phyloP scores from a whole-genome alignment of 2,329 filamentous ascomycete genomes.

The Colletotrichum costaricense region DNA sequence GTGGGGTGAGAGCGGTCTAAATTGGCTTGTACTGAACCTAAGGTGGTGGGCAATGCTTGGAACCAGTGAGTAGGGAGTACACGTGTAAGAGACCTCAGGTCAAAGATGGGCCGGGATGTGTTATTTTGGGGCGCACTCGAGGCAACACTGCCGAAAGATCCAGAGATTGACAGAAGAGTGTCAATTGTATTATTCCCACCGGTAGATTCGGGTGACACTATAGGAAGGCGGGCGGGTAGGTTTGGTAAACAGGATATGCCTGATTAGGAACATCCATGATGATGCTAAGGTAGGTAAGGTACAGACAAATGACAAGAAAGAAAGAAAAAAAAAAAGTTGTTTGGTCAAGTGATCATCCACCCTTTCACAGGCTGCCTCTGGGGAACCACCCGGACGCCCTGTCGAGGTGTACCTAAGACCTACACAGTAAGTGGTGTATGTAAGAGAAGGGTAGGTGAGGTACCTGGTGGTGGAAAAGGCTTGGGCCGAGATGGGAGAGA shows the following conservation, averaged over 20 bases:
- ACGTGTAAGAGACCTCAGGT: neutral
- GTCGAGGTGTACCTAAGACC: no score
- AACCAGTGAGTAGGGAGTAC: neutral
- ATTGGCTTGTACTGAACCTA: neutral
- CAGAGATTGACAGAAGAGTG: neutral
- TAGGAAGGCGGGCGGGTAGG: neutral
- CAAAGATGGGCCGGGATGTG: neutral
- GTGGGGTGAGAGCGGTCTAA: neutral
- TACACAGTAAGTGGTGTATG: no score
- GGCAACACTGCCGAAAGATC: neutral
- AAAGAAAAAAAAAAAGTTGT: neutral
- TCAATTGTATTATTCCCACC: neutral
- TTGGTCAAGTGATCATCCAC: slow-evolving; percentile 31
- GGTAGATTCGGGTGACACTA: slow-evolving; percentile 9
- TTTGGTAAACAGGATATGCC: no score
- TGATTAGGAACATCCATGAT: no score
- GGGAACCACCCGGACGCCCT: neutral
- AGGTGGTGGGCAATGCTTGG: slow-evolving; percentile 17
- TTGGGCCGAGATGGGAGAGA: slow-evolving; percentile 17
- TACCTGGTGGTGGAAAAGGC: slow-evolving; percentile 12
- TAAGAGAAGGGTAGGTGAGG: neutral
- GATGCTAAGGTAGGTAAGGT: no score
- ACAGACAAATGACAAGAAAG: neutral
- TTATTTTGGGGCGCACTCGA: neutral
- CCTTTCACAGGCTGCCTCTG: slow-evolving; percentile 32